phyloP scores from a whole-genome alignment of 2,329 filamentous ascomycete species.

The Trichoderma aggressivum region DNA sequence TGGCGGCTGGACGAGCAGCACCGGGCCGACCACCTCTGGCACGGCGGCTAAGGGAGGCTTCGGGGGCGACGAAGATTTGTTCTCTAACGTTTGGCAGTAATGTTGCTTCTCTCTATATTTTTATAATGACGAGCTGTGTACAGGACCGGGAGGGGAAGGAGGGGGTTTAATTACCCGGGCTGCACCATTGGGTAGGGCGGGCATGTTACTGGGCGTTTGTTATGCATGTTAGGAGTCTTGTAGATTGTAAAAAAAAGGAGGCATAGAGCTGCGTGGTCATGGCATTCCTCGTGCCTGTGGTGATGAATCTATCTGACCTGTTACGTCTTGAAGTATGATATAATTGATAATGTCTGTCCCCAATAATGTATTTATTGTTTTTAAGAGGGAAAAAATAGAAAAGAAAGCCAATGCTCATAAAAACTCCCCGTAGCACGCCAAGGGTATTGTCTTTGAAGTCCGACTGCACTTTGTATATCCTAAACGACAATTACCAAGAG shows the following conservation, averaged over 20 bases:
- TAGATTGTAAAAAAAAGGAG: slow-evolving; percentile 28
- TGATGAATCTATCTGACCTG: neutral
- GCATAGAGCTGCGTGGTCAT: neutral
- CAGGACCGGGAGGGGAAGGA: slow-evolving; percentile 20
- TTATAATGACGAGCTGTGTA: slow-evolving; percentile 1
- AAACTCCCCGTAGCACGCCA: slow-evolving; percentile 16
- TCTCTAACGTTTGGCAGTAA: slow-evolving; percentile 93
- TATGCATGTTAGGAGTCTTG: slow-evolving; percentile 32
- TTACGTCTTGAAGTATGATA: slow-evolving; percentile 3
- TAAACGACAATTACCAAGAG: neutral
- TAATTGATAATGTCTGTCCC: slow-evolving; percentile 2
- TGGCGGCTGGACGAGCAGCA: slow-evolving; percentile 84
- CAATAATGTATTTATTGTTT: slow-evolving; percentile 4
- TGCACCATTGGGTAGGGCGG: slow-evolving; percentile 26
- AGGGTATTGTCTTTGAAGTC: slow-evolving; percentile 21
- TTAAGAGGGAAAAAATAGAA: neutral
- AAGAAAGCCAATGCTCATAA: neutral
- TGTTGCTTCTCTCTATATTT: slow-evolving; percentile 5
- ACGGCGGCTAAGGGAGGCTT: slow-evolving; percentile 58
- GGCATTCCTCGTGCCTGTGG: neutral
- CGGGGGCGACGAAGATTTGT: slow-evolving; percentile 77
- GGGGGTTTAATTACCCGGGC: neutral
- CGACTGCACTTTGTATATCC: slow-evolving; percentile 10
- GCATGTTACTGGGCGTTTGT: slow-evolving; percentile 31
- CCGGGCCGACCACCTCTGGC: slow-evolving; percentile 41